Percentiles rank a stretch among this genome's conserved stretches.
Conservation (phyloP, 805 yeast species). For the Candida tallmaniae region DNA sequence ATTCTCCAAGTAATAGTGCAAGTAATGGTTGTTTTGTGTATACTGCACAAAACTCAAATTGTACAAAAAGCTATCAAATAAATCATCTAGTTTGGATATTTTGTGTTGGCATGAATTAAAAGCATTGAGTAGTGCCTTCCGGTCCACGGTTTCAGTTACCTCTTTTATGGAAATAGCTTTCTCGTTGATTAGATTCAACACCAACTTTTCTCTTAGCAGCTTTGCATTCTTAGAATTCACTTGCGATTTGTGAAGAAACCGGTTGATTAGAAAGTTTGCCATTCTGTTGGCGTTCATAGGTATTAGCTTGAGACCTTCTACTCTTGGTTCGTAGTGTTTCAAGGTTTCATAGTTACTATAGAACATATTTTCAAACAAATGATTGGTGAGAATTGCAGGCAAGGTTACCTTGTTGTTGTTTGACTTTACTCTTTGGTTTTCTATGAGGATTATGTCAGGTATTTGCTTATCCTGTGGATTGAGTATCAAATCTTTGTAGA, state of each 20-base stretch:
- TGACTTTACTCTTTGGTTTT: conserved; percentile 37
- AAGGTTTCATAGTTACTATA: conserved; percentile 25
- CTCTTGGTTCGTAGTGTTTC: conserved; percentile 7
- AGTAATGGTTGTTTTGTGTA: conserved; percentile 15
- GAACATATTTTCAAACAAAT: conserved; percentile 33
- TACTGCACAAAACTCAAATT: conserved; percentile 23
- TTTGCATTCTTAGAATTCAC: conserved; percentile 10
- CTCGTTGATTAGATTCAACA: conserved; percentile 3
- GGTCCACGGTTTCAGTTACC: background rate
- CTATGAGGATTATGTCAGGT: conserved; percentile 27
- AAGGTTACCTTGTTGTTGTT: conserved; percentile 28
- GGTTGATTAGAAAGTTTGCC: conserved; percentile 36
- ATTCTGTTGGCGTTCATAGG: conserved; percentile 34
- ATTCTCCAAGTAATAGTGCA: conserved; percentile 13
- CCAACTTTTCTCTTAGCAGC: conserved; percentile 5
- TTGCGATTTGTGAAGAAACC: conserved; percentile 21
- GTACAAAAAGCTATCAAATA: conserved; percentile 37
- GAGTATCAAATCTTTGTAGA: conserved; percentile 18
- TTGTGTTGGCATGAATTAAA: conserved; percentile 3
- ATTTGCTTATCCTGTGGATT: background rate
- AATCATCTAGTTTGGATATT: conserved; percentile 32
- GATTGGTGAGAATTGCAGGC: conserved; percentile 36
- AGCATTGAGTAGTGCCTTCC: conserved; percentile 1
- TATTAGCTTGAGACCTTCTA: conserved; percentile 17
- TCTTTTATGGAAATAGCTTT: background rate